Evolutionary conservation across 2,329 filamentous ascomycete genomes (phyloP).

Genomic region (Pseudogymnoascus sp.): DNA sequence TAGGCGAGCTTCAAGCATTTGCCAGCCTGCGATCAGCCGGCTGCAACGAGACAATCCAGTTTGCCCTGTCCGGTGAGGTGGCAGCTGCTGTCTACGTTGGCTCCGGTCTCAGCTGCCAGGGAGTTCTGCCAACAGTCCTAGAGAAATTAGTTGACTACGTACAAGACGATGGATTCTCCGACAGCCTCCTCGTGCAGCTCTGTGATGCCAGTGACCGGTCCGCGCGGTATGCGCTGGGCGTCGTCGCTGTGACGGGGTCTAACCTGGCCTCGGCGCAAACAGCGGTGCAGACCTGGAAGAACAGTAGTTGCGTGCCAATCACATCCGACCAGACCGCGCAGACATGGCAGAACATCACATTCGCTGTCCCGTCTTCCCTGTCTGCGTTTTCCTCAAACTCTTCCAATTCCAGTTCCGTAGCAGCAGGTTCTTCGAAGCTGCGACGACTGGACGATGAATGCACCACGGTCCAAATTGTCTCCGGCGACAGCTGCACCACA

Average conservation of each 20-base stretch:
- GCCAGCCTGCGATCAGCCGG: no score
- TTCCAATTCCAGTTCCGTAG: background rate
- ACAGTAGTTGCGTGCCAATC: background rate
- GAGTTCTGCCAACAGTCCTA: conserved; percentile 10
- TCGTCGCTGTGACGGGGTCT: background rate
- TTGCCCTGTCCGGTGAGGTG: conserved; percentile 24
- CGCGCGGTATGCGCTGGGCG: background rate
- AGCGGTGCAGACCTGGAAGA: background rate
- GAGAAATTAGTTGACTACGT: background rate
- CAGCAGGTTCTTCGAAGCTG: background rate
- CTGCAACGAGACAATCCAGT: conserved; percentile 20
- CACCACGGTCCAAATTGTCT: conserved; percentile 12
- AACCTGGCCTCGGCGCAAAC: background rate
- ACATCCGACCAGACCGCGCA: background rate
- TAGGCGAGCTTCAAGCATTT: no score
- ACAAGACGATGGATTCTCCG: background rate
- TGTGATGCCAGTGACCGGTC: background rate
- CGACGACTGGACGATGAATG: conserved; percentile 13
- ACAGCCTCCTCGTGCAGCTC: background rate
- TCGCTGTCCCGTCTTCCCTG: background rate
- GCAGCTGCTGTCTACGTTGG: conserved; percentile 31
- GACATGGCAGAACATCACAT: background rate
- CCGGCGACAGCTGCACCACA: conserved; percentile 23
- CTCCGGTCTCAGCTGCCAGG: conserved; percentile 18
- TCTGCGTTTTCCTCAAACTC: background rate